A percentile compares a stretch with the other conserved stretches of the same genome.
Conservation (phyloP, 495 filamentous ascomycete genomes). For the Wilcoxina mikolae region DNA sequence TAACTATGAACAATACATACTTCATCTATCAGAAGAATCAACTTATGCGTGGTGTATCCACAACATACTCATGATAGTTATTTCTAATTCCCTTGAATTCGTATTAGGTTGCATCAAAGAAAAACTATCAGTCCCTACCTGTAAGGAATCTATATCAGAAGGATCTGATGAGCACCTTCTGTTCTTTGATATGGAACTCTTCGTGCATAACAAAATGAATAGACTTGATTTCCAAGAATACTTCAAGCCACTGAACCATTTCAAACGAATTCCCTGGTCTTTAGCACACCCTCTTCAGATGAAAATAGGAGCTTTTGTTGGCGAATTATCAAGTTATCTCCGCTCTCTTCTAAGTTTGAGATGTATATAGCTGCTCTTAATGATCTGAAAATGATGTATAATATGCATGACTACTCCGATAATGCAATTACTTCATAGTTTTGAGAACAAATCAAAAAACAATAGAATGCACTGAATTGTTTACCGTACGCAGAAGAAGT, state of each 20-base stretch:
- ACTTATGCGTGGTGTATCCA: background rate
- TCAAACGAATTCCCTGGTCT: background rate
- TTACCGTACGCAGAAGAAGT: too few relatives aligned
- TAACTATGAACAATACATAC: background rate
- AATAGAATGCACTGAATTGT: too few relatives aligned
- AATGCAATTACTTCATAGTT: background rate
- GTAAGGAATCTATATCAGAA: background rate
- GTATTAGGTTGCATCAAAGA: background rate
- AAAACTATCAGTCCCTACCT: background rate
- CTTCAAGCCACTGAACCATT: background rate
- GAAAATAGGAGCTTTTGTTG: background rate
- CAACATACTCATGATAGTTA: background rate
- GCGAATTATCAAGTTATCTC: background rate
- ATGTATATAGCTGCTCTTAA: background rate
- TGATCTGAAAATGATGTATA: background rate
- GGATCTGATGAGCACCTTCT: background rate
- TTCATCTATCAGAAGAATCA: background rate
- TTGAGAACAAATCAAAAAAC: too few relatives aligned
- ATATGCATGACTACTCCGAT: background rate
- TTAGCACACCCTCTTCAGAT: background rate
- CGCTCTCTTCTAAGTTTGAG: background rate
- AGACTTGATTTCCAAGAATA: background rate
- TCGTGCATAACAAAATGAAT: background rate
- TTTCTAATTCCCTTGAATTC: background rate
- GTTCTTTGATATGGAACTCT: background rate